Evolutionary conservation across 768 basidiomycete genomes (phyloP).

Genomic region (Tricholoma sp.): DNA sequence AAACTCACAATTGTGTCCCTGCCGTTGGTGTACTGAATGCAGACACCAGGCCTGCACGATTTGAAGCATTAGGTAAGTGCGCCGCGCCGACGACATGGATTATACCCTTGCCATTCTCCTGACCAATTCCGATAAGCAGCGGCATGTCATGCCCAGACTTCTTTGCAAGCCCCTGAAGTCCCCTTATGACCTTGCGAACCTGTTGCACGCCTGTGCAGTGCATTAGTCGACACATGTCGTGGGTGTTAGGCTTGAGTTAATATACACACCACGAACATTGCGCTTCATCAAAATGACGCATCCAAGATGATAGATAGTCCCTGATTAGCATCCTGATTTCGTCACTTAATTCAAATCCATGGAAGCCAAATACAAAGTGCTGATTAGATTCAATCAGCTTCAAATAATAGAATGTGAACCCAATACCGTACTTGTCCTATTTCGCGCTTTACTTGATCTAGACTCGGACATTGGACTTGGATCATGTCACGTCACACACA

Average conservation of each 20-base stretch:
- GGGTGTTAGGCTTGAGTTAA: neutral
- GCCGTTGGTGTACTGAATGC: constrained; percentile 53
- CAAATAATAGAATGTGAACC: neutral
- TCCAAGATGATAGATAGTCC: constrained; percentile 64
- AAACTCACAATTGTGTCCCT: constrained; percentile 63
- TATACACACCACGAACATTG: constrained; percentile 47
- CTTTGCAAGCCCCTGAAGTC: constrained; percentile 51
- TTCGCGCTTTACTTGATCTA: constrained; percentile 36
- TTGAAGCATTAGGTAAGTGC: neutral
- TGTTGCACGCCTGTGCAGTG: constrained; percentile 43
- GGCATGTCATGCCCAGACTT: constrained; percentile 51
- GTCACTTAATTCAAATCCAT: constrained; percentile 46
- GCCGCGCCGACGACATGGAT: neutral
- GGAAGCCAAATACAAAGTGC: constrained; percentile 73
- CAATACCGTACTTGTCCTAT: constrained; percentile 38
- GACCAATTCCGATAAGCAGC: constrained; percentile 66
- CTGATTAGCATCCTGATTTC: constrained; percentile 52
- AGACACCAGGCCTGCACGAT: constrained; percentile 53
- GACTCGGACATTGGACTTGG: no score
- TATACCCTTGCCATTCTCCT: constrained; percentile 53
- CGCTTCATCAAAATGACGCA: constrained; percentile 67
- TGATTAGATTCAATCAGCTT: constrained; percentile 20
- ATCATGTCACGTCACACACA: constrained; percentile 4
- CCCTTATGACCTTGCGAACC: constrained; percentile 39
- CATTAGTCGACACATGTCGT: neutral